Evolutionary conservation across 257 asterid species (phyloP), one percentile per base, ranked within the genome.

Genomic region (Capsicum rhomboideum): DNA sequence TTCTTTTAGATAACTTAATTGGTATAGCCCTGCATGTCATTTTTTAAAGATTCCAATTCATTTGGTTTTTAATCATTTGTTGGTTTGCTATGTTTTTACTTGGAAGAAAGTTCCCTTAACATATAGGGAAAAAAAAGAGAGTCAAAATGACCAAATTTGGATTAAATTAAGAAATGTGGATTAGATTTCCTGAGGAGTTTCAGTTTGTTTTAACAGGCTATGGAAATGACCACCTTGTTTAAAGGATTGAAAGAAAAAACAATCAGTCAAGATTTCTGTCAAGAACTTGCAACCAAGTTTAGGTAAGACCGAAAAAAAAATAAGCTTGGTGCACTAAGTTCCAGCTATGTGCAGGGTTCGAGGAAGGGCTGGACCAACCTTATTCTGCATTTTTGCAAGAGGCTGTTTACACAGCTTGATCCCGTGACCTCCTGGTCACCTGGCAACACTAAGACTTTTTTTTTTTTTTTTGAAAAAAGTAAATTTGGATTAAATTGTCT

Each of bases 261-360:
- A n/a, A 77, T 87, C 53, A 31, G 50, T 85, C 89, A 85, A 72
- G 91, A 84, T 85, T 78, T 92, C 77, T 96, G 92, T 84, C 86
- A 87, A 82, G 89, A 93, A 83, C 90, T 96, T 79, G 92, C 98
- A 4, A 86, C 84, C 82, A 92, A 93, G 83, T 95, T 95, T 82
- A 95, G 90, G 99, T 68, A 68, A 66, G 21, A 66, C 12, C n/a
- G n/a, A n/a, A 23, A 61, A 4, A 26, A 61, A 34, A 34, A 34
- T 2, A 34, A 34, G 40, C 4, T 5, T 0, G 4, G 0, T 31
- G 2, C 37, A 31, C 37, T 31, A 31, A 31, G 4, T 1, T 31
- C 4, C 37, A 2, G 37, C 4, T 31, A 31, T 31, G 37, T 4
- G 4, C 2, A 4, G 37, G 4, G 3, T 2, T 34, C 40, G 40